A percentile compares a stretch with the other conserved stretches of the same genome.
Conservation (phyloP, 1,284 basidiomycete species). For the Malassezia nana region DNA sequence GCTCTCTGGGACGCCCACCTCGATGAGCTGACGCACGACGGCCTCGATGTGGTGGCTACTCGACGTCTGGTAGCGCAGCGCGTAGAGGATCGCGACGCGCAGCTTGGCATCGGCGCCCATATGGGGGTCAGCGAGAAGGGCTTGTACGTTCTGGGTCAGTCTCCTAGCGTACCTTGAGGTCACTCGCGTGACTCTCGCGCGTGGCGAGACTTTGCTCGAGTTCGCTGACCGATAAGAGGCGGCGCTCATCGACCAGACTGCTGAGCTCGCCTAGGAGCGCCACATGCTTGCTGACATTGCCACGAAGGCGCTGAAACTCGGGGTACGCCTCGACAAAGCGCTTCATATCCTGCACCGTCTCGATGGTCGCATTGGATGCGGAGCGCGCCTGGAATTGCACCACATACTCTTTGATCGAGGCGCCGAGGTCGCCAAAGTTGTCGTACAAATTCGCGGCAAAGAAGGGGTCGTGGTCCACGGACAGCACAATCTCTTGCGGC, state of each 20-base stretch:
- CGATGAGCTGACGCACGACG: slow-evolving; percentile 70
- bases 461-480: slow-evolving; percentile 83
- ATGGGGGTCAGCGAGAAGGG: slow-evolving; percentile 53
- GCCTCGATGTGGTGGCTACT: slow-evolving; percentile 70
- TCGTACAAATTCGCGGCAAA: slow-evolving; percentile 82
- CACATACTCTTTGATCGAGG: slow-evolving; percentile 83
- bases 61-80: slow-evolving; percentile 88
- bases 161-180: slow-evolving; percentile 60
- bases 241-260: slow-evolving; percentile 72
- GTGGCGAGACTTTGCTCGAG: slow-evolving; percentile 92
- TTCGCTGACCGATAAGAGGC: slow-evolving; percentile 69
- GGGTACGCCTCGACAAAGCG: slow-evolving; percentile 94
- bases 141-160: slow-evolving; percentile 19
- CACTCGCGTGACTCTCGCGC: slow-evolving; percentile 67
- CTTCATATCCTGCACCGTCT: slow-evolving; percentile 71
- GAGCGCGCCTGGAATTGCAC: slow-evolving; percentile 76
- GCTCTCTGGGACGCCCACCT: slow-evolving; percentile 63
- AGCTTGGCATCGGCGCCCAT: slow-evolving; percentile 74
- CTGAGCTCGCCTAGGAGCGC: slow-evolving; percentile 92
- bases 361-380: slow-evolving; percentile 70
- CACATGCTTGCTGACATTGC: slow-evolving; percentile 97
- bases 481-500: slow-evolving; percentile 82
- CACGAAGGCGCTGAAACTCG: slow-evolving; percentile 87
- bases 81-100: slow-evolving; percentile 84
- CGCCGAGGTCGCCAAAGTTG: slow-evolving; percentile 94